phyloP scores from a whole-genome alignment of 2,329 filamentous ascomycete genomes.

The Aspergillus hiratsukae region DNA sequence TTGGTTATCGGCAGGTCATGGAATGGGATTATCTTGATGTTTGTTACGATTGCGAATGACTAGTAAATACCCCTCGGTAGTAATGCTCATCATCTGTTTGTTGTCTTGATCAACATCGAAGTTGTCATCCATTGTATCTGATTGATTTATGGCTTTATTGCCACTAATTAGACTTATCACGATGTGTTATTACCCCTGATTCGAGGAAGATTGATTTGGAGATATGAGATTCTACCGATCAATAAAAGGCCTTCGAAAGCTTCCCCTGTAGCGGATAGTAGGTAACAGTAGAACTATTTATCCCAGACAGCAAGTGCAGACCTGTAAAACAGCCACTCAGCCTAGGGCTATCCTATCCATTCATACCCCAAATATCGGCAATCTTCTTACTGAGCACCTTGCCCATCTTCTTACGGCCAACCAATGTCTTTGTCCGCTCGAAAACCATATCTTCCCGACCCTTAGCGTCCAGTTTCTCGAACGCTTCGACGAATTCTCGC shows the following conservation, averaged over 20 bases:
- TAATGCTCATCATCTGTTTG: not conserved
- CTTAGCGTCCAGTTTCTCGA: constrained; percentile 51
- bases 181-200: no score
- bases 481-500: constrained; percentile 65
- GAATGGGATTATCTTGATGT: not conserved
- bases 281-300: not conserved
- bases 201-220: no score
- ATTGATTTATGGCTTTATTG: no score
- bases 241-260: not conserved
- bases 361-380: constrained; percentile 64
- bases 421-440: constrained; percentile 51
- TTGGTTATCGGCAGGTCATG: not conserved
- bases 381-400: constrained; percentile 64
- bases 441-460: constrained; percentile 59
- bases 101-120: not conserved
- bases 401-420: constrained; percentile 65
- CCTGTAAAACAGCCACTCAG: not conserved
- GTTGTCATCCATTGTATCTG: not conserved
- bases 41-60: not conserved
- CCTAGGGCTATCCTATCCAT: not conserved
- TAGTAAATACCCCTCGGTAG: no score
- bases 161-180: no score
- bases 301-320: not conserved
- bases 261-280: not conserved
- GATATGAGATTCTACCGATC: not conserved